Evolutionary conservation across 2,329 filamentous ascomycete genomes (phyloP), one percentile per base, ranked within the genome.

Genomic region (Metarhizium brunneum): DNA sequence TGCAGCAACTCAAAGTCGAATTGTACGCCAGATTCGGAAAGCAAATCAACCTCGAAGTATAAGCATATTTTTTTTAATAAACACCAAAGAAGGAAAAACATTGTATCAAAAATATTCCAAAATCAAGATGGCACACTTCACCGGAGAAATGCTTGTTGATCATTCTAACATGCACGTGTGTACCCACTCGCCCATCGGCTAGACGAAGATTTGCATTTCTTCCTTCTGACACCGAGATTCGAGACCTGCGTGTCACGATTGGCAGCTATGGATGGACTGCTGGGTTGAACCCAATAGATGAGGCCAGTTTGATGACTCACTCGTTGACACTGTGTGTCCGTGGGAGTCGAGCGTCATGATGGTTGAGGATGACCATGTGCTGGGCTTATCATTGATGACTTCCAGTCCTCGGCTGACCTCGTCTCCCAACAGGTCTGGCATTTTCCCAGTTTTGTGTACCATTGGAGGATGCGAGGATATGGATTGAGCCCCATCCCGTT

Each of bases 11-110:
- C 61, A 99, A 99, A 78, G 88, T 95, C 57, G 85, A 89, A 59
- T 76, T 99, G 59, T 99, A 99, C 73, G 92, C 91, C 38, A 84
- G 95, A 59, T 99, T 99, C 73, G 94, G 94, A 55, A 85, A 88
- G 71, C 95, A 92, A 70, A 99, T 99, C 78, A 99, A 99, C 73
- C 79, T 97, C 61, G 94, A 99, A 73, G 25, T 48, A 30, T 48
- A 48, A 48, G 45, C 42, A 20, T 20, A 1, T 6, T 20, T 35
- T 35, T 35, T 35, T 11, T 8, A 45, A 45, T 49, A 40, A 32
- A n/a, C 25, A 25, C 25, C 25, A 25, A 25, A 32, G 36, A 35
- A 18, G 40, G n/a, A 16, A 56, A 18, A 36, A 47, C 36, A 16
- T 11, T 10, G 16, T 10, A 3, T 18, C 13, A 45, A 35, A 50